Evolutionary conservation across 169 alveolate species (phyloP), one percentile per base, ranked within the genome.

Genomic region (Babesia caballi): DNA sequence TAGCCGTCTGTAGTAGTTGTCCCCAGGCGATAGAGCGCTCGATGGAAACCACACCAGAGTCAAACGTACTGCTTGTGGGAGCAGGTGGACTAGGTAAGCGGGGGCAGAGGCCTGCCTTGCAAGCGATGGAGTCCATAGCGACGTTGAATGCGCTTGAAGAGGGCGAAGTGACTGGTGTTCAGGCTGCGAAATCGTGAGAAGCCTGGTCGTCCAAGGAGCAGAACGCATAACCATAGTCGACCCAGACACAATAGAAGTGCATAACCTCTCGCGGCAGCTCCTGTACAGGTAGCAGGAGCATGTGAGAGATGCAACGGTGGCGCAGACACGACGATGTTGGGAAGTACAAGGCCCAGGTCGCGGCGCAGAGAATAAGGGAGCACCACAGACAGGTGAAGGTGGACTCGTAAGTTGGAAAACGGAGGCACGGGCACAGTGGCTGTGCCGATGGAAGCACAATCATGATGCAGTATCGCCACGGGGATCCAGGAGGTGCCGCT

Each of bases 131-230:
- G n/a, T n/a, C n/a, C n/a, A n/a, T n/a, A n/a, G n/a, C n/a, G n/a
- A n/a, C n/a, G n/a, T n/a, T n/a, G n/a, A n/a, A n/a, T n/a, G n/a
- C n/a, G n/a, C n/a, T n/a, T n/a, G n/a, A n/a, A n/a, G n/a, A n/a
- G n/a, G n/a, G n/a, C n/a, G n/a, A n/a, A n/a, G n/a, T n/a, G n/a
- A n/a, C n/a, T n/a, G n/a, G n/a, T n/a, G n/a, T n/a, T n/a, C 30
- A 75, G 91, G 91, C 0, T 81, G 87, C 42, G 91, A 85, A 50
- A 73, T 85, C 17, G 52, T 85, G 44, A 85, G 81, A 44, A 71
- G 51, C 63, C 53, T 85, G 28, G 77, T 76, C 27, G 27, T 68
- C 25, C 35, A 36, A 14, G 74, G 85, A 25, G 36, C 54, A 35
- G 60, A 61, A 28, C 42, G 56, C 23, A 80, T 85, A 33, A 44